phyloP scores from a whole-genome alignment of 495 filamentous ascomycete species.

The Aspergillus homomorphus region DNA sequence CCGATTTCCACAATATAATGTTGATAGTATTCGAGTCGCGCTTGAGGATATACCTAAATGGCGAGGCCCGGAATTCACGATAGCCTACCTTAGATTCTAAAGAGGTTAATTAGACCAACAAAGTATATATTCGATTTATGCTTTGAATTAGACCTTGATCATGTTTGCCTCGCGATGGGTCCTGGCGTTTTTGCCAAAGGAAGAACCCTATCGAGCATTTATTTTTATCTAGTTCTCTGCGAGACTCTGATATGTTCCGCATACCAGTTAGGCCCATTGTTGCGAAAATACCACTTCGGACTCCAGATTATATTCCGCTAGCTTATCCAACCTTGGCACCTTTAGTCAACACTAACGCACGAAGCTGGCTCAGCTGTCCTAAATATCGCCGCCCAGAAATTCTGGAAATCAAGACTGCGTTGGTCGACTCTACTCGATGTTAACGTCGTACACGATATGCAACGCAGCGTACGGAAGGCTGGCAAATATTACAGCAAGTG shows the following conservation, averaged over 20 bases:
- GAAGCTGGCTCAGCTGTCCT: constrained; percentile 82
- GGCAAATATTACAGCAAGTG: constrained; percentile 61
- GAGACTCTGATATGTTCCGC: constrained; percentile 70
- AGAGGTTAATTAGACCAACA: too few species aligned
- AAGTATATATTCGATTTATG: too few species aligned
- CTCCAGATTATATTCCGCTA: constrained; percentile 79
- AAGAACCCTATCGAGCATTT: too few species aligned
- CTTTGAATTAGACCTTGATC: too few species aligned
- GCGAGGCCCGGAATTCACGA: too few species aligned
- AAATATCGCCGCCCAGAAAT: constrained; percentile 61
- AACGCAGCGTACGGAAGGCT: constrained; percentile 82
- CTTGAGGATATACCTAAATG: too few species aligned
- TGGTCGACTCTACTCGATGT: constrained; percentile 83
- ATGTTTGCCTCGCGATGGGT: too few species aligned
- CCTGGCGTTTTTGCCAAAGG: too few species aligned
- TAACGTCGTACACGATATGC: constrained; percentile 74
- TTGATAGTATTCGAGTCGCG: too few species aligned
- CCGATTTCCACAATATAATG: too few species aligned
- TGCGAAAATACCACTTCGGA: constrained; percentile 53
- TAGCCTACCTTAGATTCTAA: too few species aligned
- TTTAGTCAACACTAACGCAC: constrained; percentile 80
- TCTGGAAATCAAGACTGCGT: constrained; percentile 67
- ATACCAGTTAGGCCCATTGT: constrained; percentile 54
- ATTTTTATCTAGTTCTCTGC: constrained; percentile 45
- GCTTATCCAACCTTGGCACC: constrained; percentile 96